phyloP scores from a whole-genome alignment of 805 yeast genomes.

The Millerozyma acaciae region DNA sequence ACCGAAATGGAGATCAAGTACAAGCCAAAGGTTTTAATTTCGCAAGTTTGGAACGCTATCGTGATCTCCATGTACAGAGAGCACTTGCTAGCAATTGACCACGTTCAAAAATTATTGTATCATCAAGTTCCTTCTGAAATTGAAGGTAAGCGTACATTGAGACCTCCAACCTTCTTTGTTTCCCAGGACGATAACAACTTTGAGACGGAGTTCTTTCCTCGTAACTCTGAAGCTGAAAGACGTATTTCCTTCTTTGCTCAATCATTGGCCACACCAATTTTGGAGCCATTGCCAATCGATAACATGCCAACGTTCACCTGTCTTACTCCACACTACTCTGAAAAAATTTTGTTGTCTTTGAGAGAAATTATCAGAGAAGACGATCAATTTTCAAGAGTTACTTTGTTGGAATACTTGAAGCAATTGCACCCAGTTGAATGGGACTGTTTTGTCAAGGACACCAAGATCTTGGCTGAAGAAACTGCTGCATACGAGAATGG shows the following conservation, averaged over 20 bases:
- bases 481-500: slow-evolving; percentile 53
- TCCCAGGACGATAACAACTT: slow-evolving; percentile 95
- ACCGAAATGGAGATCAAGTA: slow-evolving; percentile 99
- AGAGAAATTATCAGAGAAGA: slow-evolving; percentile 77
- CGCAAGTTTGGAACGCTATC: slow-evolving; percentile 99
- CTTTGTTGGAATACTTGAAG: slow-evolving; percentile 53
- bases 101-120: slow-evolving; percentile 93
- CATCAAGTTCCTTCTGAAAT: slow-evolving; percentile 98
- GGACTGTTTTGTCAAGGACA: slow-evolving; percentile 55
- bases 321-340: slow-evolving; percentile 81
- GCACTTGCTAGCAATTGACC: slow-evolving; percentile 96
- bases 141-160: slow-evolving; percentile 96
- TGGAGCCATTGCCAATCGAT: slow-evolving; percentile 98
- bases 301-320: slow-evolving; percentile 99
- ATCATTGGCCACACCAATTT: slow-evolving; percentile 96
- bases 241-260: slow-evolving; percentile 99
- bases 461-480: slow-evolving; percentile 52
- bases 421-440: slow-evolving; percentile 55
- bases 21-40: slow-evolving; percentile 95
- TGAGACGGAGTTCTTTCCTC: slow-evolving; percentile 96
- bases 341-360: slow-evolving; percentile 70
- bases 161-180: slow-evolving; percentile 98
- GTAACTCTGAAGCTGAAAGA: slow-evolving; percentile 97
- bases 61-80: slow-evolving; percentile 99
- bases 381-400: slow-evolving; percentile 55